Conservation (phyloP, 2,329 filamentous ascomycete species). For the Macroventuria anomochaeta region DNA sequence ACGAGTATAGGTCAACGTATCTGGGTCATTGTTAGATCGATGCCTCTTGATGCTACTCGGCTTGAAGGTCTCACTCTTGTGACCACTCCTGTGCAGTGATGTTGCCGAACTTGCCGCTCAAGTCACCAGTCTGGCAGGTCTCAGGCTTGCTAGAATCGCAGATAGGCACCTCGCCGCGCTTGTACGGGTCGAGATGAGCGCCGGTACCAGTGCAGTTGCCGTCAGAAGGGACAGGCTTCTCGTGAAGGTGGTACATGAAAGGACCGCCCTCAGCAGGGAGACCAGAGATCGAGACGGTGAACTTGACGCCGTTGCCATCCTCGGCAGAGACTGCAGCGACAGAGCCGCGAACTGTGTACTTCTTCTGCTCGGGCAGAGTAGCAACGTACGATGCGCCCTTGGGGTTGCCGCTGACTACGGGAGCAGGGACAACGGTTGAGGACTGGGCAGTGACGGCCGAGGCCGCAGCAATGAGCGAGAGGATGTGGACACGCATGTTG, state of each 20-base stretch:
- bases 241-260: constrained; percentile 57
- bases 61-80: constrained; percentile 52
- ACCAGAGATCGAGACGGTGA: constrained; percentile 50
- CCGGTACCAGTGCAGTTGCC: constrained; percentile 54
- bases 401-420: constrained; percentile 47
- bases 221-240: constrained; percentile 49
- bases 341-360: constrained; percentile 44
- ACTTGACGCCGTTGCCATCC: constrained; percentile 50
- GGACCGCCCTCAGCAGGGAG: constrained; percentile 53
- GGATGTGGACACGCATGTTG: constrained; percentile 43
- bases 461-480: constrained; percentile 40
- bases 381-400: constrained; percentile 50
- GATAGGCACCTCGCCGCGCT: constrained; percentile 46
- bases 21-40: constrained; percentile 31
- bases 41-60: background rate
- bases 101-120: constrained; percentile 55
- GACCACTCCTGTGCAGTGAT: constrained; percentile 41
- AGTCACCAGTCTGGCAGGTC: constrained; percentile 54
- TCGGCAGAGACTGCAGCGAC: constrained; percentile 42
- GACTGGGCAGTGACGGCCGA: constrained; percentile 39
- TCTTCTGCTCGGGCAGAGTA: constrained; percentile 42
- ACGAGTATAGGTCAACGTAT: constrained; percentile 59
- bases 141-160: constrained; percentile 48
- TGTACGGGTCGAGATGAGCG: constrained; percentile 54
- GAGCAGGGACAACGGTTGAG: constrained; percentile 39